Evolutionary conservation across 768 basidiomycete genomes (phyloP).

Genomic region (Ephemerocybe angulata): DNA sequence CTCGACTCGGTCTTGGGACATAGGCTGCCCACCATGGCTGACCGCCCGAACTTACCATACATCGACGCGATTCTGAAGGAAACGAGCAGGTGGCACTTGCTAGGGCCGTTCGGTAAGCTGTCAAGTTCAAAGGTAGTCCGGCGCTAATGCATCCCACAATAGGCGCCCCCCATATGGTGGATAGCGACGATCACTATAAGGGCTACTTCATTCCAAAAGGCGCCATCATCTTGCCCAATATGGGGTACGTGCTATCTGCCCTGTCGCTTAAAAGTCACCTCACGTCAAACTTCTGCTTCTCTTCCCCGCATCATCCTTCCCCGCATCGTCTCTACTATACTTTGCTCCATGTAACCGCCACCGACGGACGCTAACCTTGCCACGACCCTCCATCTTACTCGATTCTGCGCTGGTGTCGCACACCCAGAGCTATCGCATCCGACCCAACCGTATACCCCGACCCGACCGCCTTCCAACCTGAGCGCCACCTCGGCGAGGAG

Average conservation of each 20-base stretch:
- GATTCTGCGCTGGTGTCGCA: neutral
- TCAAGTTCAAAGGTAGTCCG: neutral
- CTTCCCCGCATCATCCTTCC: neutral
- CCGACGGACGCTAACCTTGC: neutral
- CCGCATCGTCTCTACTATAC: neutral
- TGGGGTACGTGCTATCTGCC: neutral
- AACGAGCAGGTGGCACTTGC: constrained; percentile 18
- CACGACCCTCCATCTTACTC: neutral
- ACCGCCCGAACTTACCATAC: constrained; percentile 22
- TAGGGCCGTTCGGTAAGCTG: constrained; percentile 18
- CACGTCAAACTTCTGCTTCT: too few species aligned
- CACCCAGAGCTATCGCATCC: neutral
- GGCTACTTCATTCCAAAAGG: constrained; percentile 1
- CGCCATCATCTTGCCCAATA: neutral
- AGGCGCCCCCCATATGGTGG: constrained; percentile 1
- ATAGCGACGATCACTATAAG: neutral
- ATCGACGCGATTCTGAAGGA: constrained; percentile 26
- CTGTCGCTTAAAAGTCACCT: neutral
- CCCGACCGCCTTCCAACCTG: neutral
- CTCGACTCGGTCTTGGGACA: constrained; percentile 24
- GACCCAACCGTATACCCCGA: neutral
- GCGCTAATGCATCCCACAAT: neutral
- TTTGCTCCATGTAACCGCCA: neutral
- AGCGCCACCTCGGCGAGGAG: neutral
- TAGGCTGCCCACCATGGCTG: constrained; percentile 24